Conservation (phyloP, 2,329 filamentous ascomycete species). For the Fusarium camptoceras region DNA sequence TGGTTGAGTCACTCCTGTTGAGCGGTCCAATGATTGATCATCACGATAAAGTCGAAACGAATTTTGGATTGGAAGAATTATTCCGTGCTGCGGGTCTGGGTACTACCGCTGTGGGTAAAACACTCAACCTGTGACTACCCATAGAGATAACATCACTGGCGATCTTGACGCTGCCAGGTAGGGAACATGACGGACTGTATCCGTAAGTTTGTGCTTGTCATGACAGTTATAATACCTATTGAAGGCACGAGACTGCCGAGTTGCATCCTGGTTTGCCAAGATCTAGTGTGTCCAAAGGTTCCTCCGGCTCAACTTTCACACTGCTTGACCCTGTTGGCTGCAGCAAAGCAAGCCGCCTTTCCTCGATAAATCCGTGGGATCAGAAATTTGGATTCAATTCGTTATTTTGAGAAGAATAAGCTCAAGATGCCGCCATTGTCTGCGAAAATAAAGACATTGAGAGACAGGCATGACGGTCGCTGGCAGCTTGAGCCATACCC, state of each 20-base stretch:
- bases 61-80: constrained; percentile 19
- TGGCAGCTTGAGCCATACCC: neutral
- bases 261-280: constrained; percentile 23
- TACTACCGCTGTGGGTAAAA: constrained; percentile 17
- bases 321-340: constrained; percentile 10
- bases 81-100: constrained; percentile 17
- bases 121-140: constrained; percentile 14
- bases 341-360: constrained; percentile 14
- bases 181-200: constrained; percentile 10
- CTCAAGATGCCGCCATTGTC: constrained; percentile 13
- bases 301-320: constrained; percentile 10
- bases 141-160: constrained; percentile 14
- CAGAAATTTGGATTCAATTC: neutral
- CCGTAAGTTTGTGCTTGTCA: neutral
- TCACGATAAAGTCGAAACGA: neutral
- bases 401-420: constrained; percentile 1
- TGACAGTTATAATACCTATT: neutral
- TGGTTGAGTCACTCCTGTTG: constrained; percentile 7
- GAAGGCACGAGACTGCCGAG: constrained; percentile 11
- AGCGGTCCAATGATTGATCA: constrained; percentile 7
- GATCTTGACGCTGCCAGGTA: constrained; percentile 13
- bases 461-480: neutral
- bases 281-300: constrained; percentile 14
- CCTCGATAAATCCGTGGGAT: constrained; percentile 6
- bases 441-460: neutral